phyloP scores from a whole-genome alignment of 345 rosid species.

The Geranium brycei region DNA sequence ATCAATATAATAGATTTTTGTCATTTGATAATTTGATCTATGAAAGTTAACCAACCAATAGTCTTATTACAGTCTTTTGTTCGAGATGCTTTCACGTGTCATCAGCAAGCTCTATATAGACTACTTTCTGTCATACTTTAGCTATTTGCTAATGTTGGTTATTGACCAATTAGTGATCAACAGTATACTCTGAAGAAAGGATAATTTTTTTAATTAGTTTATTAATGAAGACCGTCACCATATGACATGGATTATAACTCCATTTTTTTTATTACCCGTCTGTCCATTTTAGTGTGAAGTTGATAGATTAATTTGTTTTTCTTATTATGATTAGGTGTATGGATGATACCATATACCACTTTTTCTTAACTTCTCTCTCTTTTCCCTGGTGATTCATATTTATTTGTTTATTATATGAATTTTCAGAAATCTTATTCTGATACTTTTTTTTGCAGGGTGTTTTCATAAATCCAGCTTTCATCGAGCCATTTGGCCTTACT shows the following conservation, averaged over 20 bases:
- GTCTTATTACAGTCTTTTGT: background rate
- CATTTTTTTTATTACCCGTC: background rate
- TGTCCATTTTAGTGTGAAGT: background rate
- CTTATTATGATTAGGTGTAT: background rate
- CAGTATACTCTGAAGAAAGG: too few relatives aligned
- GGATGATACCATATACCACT: background rate
- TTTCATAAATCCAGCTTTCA: conserved; percentile 96
- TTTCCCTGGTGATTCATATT: too few relatives aligned
- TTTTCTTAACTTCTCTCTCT: too few relatives aligned
- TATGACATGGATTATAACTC: background rate
- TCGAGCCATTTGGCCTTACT: conserved; percentile 98
- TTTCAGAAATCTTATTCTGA: conserved; percentile 6
- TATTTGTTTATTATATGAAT: too few relatives aligned
- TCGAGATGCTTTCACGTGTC: background rate
- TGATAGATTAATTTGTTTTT: too few relatives aligned
- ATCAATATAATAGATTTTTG: background rate
- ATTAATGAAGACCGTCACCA: background rate
- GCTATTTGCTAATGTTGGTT: background rate
- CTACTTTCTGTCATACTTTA: too few relatives aligned
- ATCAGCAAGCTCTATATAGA: too few relatives aligned
- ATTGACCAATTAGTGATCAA: conserved; percentile 6
- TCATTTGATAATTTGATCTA: conserved; percentile 4
- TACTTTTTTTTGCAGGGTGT: conserved; percentile 62
- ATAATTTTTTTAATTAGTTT: background rate
- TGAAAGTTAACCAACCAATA: background rate